Conservation (phyloP, 192 early-diverging fungal genomes). For the Umbelopsis ramanniana region DNA sequence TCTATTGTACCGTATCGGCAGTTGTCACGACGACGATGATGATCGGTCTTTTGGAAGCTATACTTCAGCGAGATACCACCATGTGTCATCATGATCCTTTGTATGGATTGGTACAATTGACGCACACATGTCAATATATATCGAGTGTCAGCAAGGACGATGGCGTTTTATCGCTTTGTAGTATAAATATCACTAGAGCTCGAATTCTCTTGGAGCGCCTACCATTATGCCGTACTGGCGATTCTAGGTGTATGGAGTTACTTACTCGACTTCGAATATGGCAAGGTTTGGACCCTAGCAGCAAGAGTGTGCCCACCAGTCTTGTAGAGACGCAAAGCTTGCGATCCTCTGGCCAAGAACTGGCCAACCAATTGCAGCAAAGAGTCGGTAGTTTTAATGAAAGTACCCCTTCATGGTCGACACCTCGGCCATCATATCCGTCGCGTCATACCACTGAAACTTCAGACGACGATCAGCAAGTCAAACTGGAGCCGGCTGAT, state of each 20-base stretch:
- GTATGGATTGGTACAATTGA: not conserved
- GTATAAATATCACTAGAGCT: not conserved
- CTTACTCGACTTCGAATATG: not conserved
- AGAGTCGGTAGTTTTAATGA: not conserved
- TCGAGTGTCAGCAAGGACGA: not conserved
- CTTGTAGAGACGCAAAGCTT: not conserved
- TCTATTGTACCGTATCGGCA: not conserved
- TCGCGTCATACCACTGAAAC: slow-evolving; percentile 3
- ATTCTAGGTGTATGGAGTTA: not conserved
- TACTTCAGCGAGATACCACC: not conserved
- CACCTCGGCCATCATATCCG: not conserved
- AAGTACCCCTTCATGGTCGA: not conserved
- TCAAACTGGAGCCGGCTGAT: slow-evolving; percentile 7
- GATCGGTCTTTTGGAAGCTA: not conserved
- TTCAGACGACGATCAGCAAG: slow-evolving; percentile 9
- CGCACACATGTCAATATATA: not conserved
- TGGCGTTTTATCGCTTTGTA: not conserved
- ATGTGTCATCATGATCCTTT: slow-evolving; percentile 8
- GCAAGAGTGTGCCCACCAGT: not conserved
- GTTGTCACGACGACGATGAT: not conserved
- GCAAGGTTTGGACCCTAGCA: not conserved
- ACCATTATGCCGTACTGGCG: not conserved
- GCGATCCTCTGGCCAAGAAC: not conserved
- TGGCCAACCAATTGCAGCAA: not conserved
- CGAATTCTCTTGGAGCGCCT: not conserved